Conservation (phyloP, 2,329 filamentous ascomycete genomes). For the Capronia americana region DNA sequence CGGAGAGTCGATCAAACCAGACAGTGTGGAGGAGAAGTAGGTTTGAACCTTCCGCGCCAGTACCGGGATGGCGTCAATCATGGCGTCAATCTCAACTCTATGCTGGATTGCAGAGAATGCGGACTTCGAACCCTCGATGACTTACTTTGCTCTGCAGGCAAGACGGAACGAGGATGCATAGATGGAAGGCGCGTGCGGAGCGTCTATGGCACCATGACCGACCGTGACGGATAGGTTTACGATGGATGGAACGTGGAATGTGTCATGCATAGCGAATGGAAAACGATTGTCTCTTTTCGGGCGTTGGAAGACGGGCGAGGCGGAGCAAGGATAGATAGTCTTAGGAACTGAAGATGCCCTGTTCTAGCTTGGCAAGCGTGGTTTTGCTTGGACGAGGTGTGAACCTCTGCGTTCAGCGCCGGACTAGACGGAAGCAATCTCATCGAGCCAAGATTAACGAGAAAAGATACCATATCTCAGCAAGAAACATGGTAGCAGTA, state of each 20-base stretch:
- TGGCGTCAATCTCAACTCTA: slow-evolving; percentile 5
- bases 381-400: not conserved
- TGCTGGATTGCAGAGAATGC: not conserved
- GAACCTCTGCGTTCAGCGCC: not conserved
- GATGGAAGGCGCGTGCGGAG: slow-evolving; percentile 3
- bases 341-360: slow-evolving; percentile 9
- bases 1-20: slow-evolving; percentile 47
- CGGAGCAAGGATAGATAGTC: slow-evolving; percentile 24
- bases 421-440: slow-evolving; percentile 15
- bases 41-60: slow-evolving; percentile 4
- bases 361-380: not conserved
- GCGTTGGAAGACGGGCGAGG: slow-evolving; percentile 22
- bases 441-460: slow-evolving; percentile 5
- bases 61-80: slow-evolving; percentile 4
- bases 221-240: slow-evolving; percentile 6
- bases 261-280: slow-evolving; percentile 34
- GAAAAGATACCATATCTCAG: not conserved
- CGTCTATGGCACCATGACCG: not conserved
- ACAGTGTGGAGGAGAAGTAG: slow-evolving; percentile 42
- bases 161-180: slow-evolving; percentile 6
- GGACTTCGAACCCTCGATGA: slow-evolving; percentile 5
- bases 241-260: slow-evolving; percentile 24
- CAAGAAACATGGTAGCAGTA: not conserved
- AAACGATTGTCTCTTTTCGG: slow-evolving; percentile 24
- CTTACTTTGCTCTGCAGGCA: slow-evolving; percentile 11